Percentiles rank a stretch among this genome's conserved stretches.
Evolutionary conservation across 2,329 filamentous ascomycete species (phyloP).

Genomic region (Cytospora piceae): DNA sequence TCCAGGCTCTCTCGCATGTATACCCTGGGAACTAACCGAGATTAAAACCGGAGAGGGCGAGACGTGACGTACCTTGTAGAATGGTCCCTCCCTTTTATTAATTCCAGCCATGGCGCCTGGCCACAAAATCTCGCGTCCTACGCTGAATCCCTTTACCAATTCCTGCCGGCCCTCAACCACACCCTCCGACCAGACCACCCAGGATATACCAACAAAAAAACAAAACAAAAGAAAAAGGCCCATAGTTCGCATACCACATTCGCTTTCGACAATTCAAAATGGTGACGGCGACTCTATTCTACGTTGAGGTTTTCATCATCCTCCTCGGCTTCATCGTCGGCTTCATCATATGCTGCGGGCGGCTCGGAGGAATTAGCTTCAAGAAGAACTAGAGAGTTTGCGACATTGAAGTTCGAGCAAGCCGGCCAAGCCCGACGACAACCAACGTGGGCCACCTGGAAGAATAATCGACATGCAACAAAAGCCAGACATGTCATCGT

Average conservation of each 20-base stretch:
- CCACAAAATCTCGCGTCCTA: slow-evolving; percentile 10
- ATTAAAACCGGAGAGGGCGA: slow-evolving; percentile 25
- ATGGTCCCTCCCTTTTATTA: slow-evolving; percentile 16
- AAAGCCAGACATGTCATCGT: background rate
- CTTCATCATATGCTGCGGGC: slow-evolving; percentile 17
- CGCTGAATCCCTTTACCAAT: slow-evolving; percentile 5
- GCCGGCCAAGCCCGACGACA: background rate
- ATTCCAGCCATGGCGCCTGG: slow-evolving; percentile 3
- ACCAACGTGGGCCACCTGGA: background rate
- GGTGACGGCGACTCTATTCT: slow-evolving; percentile 23
- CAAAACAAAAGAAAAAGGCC: background rate
- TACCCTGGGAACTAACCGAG: slow-evolving; percentile 18
- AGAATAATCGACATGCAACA: background rate
- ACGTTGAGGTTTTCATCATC: slow-evolving; percentile 22
- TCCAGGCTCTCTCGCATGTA: background rate
- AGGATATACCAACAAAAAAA: background rate
- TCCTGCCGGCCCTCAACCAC: slow-evolving; percentile 1
- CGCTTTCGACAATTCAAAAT: slow-evolving; percentile 16
- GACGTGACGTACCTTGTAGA: slow-evolving; percentile 21
- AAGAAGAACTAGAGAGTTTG: slow-evolving; percentile 16
- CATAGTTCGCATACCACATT: background rate
- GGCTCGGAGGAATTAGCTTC: slow-evolving; percentile 25
- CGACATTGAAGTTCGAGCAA: background rate
- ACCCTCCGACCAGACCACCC: background rate
- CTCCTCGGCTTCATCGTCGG: slow-evolving; percentile 11